Evolutionary conservation across 805 yeast species (phyloP), one percentile per base, ranked within the genome.

Genomic region (Maudiozyma pseudohumilis): DNA sequence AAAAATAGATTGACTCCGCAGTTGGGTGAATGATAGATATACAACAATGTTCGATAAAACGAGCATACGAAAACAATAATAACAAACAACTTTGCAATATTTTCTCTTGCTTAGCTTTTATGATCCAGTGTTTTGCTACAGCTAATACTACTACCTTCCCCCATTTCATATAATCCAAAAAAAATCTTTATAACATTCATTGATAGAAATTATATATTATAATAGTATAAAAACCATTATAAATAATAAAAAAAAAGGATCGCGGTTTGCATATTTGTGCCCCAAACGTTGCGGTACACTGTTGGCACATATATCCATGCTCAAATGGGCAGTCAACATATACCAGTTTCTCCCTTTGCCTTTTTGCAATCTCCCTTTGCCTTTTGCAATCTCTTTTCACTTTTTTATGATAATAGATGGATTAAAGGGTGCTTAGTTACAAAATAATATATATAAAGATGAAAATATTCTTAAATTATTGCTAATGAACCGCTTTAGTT

Each of bases 401-500:
- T 23, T 9, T 23, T 23, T 23, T 23, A 9, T 23, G 11, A 23
- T 27, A n/a, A 29, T 29, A 29, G 20, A 15, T 29, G 32, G 20
- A 19, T 29, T 15, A 16, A 18, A 23, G 9, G 17, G n/a, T 19
- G 18, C 15, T 19, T 29, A 12, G 20, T 29, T 29, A 19, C 16
- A 29, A 19, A 19, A 16, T 13, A 17, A 21, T 25, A 28, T 29
- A 31, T 16, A 18, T 27, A 32, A 24, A 28, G 18, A 31, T 36
- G 26, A 40, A 23, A 18, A 13, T 32, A 28, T 32, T 32, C 18
- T 39, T 18, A 35, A 23, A 26, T 29, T 31, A 26, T 29, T 31
- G 23, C 31, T 28, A 9, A 25, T 17, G 19, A 20, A 19, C 25
- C 12, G 32, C 21, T 33, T 42, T 43, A 48, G 48, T 44, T 48